A percentile compares a stretch with the other conserved stretches of the same genome.
These are phyloP conservation scores for Phlyctochytrium planicorne DNA, from an alignment of 192 early-diverging fungal genomes.

Conservation along the genomic window DNA sequence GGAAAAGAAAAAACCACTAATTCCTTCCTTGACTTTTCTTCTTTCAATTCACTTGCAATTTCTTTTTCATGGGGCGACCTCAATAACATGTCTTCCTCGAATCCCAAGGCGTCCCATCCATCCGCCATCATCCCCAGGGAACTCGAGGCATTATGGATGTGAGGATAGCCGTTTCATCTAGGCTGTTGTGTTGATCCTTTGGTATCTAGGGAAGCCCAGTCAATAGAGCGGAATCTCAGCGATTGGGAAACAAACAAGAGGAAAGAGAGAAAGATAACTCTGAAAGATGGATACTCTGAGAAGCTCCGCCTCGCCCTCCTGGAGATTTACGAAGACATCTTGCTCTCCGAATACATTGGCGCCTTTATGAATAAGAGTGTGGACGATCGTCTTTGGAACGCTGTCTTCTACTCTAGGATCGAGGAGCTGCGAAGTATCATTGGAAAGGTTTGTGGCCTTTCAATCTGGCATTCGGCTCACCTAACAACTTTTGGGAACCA, in stretches of 20 bases:
- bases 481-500: neutral
- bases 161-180: neutral
- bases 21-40: no score
- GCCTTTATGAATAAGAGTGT: slow-evolving; percentile 11
- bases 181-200: neutral
- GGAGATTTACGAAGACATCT: slow-evolving; percentile 1
- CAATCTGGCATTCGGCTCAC: neutral
- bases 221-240: neutral
- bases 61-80: neutral
- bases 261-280: neutral
- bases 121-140: no score
- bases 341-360: neutral
- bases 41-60: neutral
- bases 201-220: neutral
- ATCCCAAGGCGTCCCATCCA: no score
- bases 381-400: slow-evolving; percentile 41
- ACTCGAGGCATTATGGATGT: no score
- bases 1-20: no score
- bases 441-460: slow-evolving; percentile 11
- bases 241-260: neutral
- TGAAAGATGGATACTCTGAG: slow-evolving; percentile 1
- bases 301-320: neutral
- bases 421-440: slow-evolving; percentile 29
- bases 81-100: neutral
- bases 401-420: slow-evolving; percentile 34